Conservation (phyloP, 2,329 filamentous ascomycete genomes). For the Pseudopyricularia cyperi region DNA sequence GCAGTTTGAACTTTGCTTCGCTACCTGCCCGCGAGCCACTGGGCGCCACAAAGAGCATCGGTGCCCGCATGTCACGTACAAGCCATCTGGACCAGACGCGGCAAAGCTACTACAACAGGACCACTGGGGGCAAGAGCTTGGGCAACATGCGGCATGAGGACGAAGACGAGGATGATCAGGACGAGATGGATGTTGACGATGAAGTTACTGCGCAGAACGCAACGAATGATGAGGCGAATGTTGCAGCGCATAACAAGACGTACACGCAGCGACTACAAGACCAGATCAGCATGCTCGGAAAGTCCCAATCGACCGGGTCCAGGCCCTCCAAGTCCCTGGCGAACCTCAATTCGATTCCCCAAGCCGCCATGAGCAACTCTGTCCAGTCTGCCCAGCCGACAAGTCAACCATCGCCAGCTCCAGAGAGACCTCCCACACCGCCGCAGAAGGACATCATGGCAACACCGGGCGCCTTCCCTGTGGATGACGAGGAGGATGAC, state of each 20-base stretch:
- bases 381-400: conserved; percentile 18
- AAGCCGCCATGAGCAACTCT: conserved; percentile 12
- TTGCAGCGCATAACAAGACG: conserved; percentile 62
- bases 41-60: conserved; percentile 71
- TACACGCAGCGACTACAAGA: conserved; percentile 92
- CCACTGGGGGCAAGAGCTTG: conserved; percentile 61
- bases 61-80: conserved; percentile 56
- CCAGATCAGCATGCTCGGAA: conserved; percentile 66
- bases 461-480: conserved; percentile 48
- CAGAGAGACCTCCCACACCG: conserved; percentile 12
- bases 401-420: conserved; percentile 8
- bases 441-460: conserved; percentile 18
- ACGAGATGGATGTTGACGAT: conserved; percentile 39
- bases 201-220: conserved; percentile 26
- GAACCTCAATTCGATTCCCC: conserved; percentile 9
- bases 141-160: conserved; percentile 35
- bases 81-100: conserved; percentile 67
- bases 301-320: conserved; percentile 35
- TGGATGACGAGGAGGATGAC: conserved; percentile 47
- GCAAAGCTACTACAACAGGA: conserved; percentile 60
- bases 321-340: conserved; percentile 35
- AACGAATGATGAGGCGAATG: conserved; percentile 31
- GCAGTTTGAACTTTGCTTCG: conserved; percentile 87
- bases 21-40: conserved; percentile 84
- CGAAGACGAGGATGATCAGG: conserved; percentile 27